Percentiles rank a stretch among this genome's conserved stretches.
These are phyloP conservation scores for Pisolithus tinctorius DNA, from an alignment of 768 basidiomycete genomes.

Conservation along the genomic window DNA sequence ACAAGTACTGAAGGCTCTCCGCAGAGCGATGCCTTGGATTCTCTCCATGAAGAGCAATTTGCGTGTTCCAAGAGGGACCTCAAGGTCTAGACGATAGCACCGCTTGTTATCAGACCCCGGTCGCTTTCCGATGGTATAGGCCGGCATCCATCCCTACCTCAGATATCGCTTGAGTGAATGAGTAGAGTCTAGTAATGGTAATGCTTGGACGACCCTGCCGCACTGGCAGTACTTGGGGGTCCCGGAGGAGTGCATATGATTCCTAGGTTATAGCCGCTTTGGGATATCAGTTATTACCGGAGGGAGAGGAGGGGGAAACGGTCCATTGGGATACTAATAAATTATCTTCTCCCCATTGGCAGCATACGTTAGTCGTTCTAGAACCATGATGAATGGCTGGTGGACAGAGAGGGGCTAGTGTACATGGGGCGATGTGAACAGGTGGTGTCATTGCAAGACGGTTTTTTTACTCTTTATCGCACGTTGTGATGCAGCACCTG, in stretches of 20 bases:
- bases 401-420: background rate
- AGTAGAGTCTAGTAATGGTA: background rate
- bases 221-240: background rate
- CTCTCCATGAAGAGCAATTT: background rate
- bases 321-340: background rate
- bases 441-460: background rate
- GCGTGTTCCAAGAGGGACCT: background rate
- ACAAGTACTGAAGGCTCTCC: background rate
- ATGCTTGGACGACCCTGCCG: background rate
- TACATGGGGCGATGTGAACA: background rate
- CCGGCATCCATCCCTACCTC: background rate
- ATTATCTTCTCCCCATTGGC: background rate
- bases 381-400: background rate
- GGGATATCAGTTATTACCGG: background rate
- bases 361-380: background rate
- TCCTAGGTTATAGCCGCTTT: background rate
- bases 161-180: slow-evolving; percentile 1
- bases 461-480: background rate
- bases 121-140: background rate
- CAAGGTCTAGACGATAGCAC: background rate
- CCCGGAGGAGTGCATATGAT: background rate
- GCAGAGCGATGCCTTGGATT: background rate
- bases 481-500: background rate
- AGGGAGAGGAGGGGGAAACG: background rate
- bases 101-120: background rate